Evolutionary conservation across 192 early-diverging fungal genomes (phyloP), one percentile per base, ranked within the genome.

Genomic region (Coemansia sp.): DNA sequence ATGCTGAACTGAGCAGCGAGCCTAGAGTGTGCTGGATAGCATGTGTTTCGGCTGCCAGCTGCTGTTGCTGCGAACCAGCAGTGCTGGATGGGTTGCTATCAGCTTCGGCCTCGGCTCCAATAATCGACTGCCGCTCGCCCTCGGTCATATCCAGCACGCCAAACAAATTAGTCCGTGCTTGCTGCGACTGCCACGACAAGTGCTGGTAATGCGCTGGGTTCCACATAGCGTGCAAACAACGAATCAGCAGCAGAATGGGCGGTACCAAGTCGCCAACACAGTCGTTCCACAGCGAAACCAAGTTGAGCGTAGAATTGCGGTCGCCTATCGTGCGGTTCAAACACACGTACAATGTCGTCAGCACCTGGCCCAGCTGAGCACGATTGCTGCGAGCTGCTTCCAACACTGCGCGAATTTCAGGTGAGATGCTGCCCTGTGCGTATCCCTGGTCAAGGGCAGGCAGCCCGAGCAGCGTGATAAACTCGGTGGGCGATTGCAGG

Each of bases 251-350:
- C 56, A 74, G 48, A 6, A 80, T 11, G 2, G 58, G 45, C n/a
- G 65, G 65, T 17, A 51, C 68, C 37, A 80, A 37, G 2, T 74
- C 72, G 12, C 11, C 27, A 0, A 56, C 58, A 27, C 60, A 65
- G 32, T 80, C 77, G 65, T 54, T 55, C 77, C 77, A 80, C 54
- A 80, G 65, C 25, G 66, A 56, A 2, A 65, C 58, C 69, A 74
- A 49, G 1, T 25, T 29, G 14, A 12, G 61, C 11, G 24, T 25
- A 7, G 60, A 25, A 0, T 21, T 45, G 37, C 52, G 47, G 17
- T 21, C 24, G 35, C 51, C 64, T 49, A 80, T 27, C 0, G 77
- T 74, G 65, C 77, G 77, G 37, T 54, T 52, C 41, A 80, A 50
- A 45, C 69, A 74, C 19, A 74, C 56, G 6, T 68, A 62, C 61